Evolutionary conservation across 2,329 filamentous ascomycete genomes (phyloP).

Genomic region (Venturia nashicola): DNA sequence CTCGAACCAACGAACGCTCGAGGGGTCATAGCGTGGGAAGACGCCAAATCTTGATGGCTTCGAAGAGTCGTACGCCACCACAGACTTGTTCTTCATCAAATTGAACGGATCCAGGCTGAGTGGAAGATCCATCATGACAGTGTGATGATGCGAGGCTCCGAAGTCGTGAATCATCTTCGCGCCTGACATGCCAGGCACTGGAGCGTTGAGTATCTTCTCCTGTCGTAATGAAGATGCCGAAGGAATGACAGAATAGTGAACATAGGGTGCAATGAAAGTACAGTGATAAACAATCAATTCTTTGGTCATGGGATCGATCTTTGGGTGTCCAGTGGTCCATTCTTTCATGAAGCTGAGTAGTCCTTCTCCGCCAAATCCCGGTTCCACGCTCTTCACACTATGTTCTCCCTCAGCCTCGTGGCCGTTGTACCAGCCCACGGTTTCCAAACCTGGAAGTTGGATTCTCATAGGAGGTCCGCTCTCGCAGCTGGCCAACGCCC

Average conservation of each 20-base stretch:
- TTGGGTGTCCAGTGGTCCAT: constrained; percentile 60
- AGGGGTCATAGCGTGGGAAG: constrained; percentile 49
- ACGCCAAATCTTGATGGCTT: constrained; percentile 52
- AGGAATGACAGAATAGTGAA: constrained; percentile 52
- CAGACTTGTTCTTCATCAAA: constrained; percentile 41
- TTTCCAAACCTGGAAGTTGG: constrained; percentile 50
- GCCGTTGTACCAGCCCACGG: constrained; percentile 60
- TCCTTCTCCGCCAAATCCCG: constrained; percentile 42
- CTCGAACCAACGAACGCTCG: constrained; percentile 52
- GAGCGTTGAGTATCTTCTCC: constrained; percentile 34
- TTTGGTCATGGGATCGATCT: constrained; percentile 50
- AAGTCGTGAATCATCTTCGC: constrained; percentile 71
- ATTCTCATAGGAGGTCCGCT: constrained; percentile 58
- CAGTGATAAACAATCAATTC: constrained; percentile 58
- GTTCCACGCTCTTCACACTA: constrained; percentile 16
- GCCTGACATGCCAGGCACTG: constrained; percentile 48
- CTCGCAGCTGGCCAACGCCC: constrained; percentile 58
- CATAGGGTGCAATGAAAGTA: constrained; percentile 51
- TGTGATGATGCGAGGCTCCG: constrained; percentile 50
- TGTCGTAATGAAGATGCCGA: constrained; percentile 9
- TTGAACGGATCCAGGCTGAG: constrained; percentile 53
- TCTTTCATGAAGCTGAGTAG: constrained; percentile 51
- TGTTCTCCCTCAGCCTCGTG: constrained; percentile 40
- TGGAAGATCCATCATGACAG: constrained; percentile 58
- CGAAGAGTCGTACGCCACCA: constrained; percentile 47